Evolutionary conservation across 2,329 filamentous ascomycete species (phyloP).

Genomic region (Huntiella savannae): DNA sequence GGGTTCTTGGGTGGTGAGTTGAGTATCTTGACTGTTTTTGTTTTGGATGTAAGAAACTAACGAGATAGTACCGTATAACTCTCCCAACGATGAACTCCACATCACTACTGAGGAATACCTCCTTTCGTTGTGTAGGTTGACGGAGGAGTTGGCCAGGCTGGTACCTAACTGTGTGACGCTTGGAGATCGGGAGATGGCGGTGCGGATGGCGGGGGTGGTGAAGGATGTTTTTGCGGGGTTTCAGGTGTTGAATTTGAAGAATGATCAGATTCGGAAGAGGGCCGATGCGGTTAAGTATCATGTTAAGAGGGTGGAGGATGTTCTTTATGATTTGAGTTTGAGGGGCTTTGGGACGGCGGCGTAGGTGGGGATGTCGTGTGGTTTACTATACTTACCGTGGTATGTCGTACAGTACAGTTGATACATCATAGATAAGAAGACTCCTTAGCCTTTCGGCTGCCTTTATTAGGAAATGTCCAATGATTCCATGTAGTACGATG

Average conservation of each 20-base stretch:
- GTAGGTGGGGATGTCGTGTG: neutral
- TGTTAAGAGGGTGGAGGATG: slow-evolving; percentile 95
- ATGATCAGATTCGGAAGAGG: slow-evolving; percentile 71
- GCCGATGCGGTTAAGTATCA: slow-evolving; percentile 92
- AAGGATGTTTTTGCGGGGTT: slow-evolving; percentile 93
- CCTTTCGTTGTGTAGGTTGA: slow-evolving; percentile 65
- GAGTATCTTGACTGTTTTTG: neutral
- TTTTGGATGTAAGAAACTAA: neutral
- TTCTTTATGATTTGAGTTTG: slow-evolving; percentile 86
- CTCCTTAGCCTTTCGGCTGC: too few species aligned
- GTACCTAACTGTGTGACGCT: slow-evolving; percentile 89
- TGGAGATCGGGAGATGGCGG: slow-evolving; percentile 67
- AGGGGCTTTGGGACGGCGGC: slow-evolving; percentile 21
- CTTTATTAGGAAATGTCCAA: too few species aligned
- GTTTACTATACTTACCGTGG: neutral
- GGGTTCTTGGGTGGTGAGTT: slow-evolving; percentile 48
- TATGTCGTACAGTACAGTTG: too few species aligned
- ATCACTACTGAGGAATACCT: slow-evolving; percentile 96
- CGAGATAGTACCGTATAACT: slow-evolving; percentile 47
- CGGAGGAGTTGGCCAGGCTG: slow-evolving; percentile 77
- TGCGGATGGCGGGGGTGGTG: slow-evolving; percentile 78
- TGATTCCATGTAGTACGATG: too few species aligned
- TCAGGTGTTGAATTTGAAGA: slow-evolving; percentile 93
- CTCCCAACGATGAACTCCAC: slow-evolving; percentile 89
- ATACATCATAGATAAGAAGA: too few species aligned